phyloP scores from a whole-genome alignment of 2,329 filamentous ascomycete genomes.

The Calonectria henricotiae region DNA sequence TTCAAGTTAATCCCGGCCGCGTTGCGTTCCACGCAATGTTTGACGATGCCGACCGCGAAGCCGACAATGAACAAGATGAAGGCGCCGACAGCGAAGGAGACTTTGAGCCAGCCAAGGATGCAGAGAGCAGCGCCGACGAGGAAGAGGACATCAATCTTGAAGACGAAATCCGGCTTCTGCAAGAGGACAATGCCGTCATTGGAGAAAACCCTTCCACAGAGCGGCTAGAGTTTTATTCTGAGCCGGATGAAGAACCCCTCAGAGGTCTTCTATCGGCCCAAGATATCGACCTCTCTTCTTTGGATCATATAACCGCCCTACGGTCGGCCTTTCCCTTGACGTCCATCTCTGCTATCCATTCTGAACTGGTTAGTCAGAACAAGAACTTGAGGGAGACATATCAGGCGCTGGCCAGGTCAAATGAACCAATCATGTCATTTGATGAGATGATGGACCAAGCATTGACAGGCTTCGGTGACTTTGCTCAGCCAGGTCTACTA shows the following conservation, averaged over 20 bases:
- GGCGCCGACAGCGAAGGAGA: constrained; percentile 52
- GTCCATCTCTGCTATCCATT: constrained; percentile 57
- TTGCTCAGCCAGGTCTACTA: constrained; percentile 24
- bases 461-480: constrained; percentile 41
- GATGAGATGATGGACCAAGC: constrained; percentile 56
- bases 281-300: constrained; percentile 42
- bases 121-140: constrained; percentile 38
- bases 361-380: constrained; percentile 55
- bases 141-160: constrained; percentile 41
- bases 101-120: constrained; percentile 44
- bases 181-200: constrained; percentile 44
- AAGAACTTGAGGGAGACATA: constrained; percentile 61
- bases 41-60: constrained; percentile 43
- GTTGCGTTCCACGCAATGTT: constrained; percentile 45
- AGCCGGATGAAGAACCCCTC: constrained; percentile 9
- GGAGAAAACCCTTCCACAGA: constrained; percentile 47
- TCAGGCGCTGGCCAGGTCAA: constrained; percentile 54
- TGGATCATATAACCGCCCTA: constrained; percentile 59
- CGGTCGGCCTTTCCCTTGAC: constrained; percentile 64
- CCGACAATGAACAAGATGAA: constrained; percentile 41
- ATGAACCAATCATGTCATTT: constrained; percentile 55
- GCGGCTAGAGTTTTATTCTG: constrained; percentile 12
- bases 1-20: constrained; percentile 41
- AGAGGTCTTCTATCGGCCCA: constrained; percentile 29
- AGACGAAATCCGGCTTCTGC: constrained; percentile 46